Evolutionary conservation across 805 yeast species (phyloP).

Genomic region (Yamadazyma ubonensis): DNA sequence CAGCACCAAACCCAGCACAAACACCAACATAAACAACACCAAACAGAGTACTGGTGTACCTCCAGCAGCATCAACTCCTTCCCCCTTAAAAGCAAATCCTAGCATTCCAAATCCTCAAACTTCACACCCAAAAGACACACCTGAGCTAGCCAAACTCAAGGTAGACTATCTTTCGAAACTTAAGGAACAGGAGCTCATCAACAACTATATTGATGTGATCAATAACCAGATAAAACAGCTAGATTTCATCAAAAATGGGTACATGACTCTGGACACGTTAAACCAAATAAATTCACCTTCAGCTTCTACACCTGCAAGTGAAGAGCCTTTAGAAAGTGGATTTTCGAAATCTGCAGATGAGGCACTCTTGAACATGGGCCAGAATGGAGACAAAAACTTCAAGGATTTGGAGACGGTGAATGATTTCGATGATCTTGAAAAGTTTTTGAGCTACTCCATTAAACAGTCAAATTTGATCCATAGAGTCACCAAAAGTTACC

Average conservation of each 20-base stretch:
- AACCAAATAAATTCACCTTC: conserved; percentile 17
- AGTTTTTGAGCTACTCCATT: conserved; percentile 36
- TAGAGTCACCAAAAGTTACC: conserved; percentile 33
- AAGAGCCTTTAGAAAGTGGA: not conserved
- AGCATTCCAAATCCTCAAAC: not conserved
- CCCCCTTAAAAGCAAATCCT: no score
- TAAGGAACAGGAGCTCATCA: conserved; percentile 43
- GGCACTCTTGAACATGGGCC: not conserved
- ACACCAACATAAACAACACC: not conserved
- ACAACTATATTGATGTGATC: conserved; percentile 42
- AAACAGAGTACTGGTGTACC: no score
- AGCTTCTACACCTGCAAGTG: not conserved
- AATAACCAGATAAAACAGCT: conserved; percentile 44
- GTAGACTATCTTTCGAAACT: conserved; percentile 34
- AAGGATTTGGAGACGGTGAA: conserved; percentile 35
- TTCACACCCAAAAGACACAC: conserved; percentile 5
- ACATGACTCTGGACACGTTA: conserved; percentile 42
- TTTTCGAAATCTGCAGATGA: not conserved
- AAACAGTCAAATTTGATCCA: conserved; percentile 39
- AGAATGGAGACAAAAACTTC: conserved; percentile 3
- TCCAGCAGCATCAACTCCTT: no score
- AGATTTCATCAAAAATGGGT: conserved; percentile 43
- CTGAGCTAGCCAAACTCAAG: conserved; percentile 27
- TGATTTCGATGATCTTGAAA: conserved; percentile 40
- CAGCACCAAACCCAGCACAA: no score